Evolutionary conservation across 495 filamentous ascomycete genomes (phyloP).

Genomic region (Trichocladium uniseriatum): DNA sequence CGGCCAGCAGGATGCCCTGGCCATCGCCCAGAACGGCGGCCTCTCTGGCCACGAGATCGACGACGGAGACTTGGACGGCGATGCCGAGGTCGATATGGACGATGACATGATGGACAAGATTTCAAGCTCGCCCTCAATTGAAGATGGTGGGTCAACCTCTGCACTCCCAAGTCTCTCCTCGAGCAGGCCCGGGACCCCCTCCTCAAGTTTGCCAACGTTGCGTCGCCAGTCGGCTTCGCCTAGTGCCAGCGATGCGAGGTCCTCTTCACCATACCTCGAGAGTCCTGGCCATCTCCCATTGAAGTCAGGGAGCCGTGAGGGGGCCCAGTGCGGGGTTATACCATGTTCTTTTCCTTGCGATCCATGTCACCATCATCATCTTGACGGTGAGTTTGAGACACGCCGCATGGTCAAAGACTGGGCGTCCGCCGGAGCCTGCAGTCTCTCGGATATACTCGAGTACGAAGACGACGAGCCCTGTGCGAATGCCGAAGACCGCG

Average conservation of each 20-base stretch:
- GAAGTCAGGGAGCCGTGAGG: constrained; percentile 24
- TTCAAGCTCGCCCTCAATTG: constrained; percentile 94
- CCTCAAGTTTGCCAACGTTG: constrained; percentile 22
- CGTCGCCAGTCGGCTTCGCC: constrained; percentile 21
- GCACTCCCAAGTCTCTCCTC: constrained; percentile 29
- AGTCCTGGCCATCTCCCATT: constrained; percentile 40
- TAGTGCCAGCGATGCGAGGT: constrained; percentile 28
- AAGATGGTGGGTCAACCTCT: constrained; percentile 74
- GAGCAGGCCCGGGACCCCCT: constrained; percentile 32
- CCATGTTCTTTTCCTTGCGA: constrained; percentile 11
- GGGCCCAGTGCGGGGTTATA: constrained; percentile 25
- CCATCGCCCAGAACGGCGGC: constrained; percentile 47
- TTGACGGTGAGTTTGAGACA: constrained; percentile 48
- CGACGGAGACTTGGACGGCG: constrained; percentile 59
- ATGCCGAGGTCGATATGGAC: constrained; percentile 62
- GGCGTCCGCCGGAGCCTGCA: constrained; percentile 11
- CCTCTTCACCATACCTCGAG: constrained; percentile 47
- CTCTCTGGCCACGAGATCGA: constrained; percentile 48
- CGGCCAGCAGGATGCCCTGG: constrained; percentile 44
- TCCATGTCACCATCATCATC: constrained; percentile 52
- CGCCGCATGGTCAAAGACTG: constrained; percentile 18
- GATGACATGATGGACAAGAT: constrained; percentile 96
- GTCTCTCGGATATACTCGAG: not conserved
- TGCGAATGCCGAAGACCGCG: constrained; percentile 13
- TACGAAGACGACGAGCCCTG: constrained; percentile 5